Evolutionary conservation across 768 basidiomycete species (phyloP), one percentile per base, ranked within the genome.

Genomic region (Tubosaeta sp.): DNA sequence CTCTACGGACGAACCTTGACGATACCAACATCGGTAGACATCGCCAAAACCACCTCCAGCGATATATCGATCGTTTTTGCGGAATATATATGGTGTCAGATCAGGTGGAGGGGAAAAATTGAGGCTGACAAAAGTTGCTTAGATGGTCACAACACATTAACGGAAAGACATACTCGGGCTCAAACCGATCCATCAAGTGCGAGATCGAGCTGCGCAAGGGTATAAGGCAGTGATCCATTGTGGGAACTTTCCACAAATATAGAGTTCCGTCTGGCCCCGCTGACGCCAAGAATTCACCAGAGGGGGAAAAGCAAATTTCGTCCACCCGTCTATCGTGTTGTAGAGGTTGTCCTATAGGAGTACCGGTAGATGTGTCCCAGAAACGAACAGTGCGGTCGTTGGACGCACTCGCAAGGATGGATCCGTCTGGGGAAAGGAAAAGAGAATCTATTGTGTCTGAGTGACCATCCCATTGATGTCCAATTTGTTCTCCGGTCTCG

Each of bases 381-480:
- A 50, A 25, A 13, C 53, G 49, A 19, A 55, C 27, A 22, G 53
- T 47, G 14, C n/a, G 3, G 38, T 54, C 53, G 2, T 1, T 4
- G 17, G 54, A 55, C 7, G 38, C 39, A 14, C 50, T 55, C 11
- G 50, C 54, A 14, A 55, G 19, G 12, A 25, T 43, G 0, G 34
- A 46, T 2, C 47, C 52, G 8, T 48, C 47, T 4, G 34, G 47
- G 3, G 52, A 53, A 14, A 45, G 47, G 8, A 34, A 22, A 22
- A 22, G 22, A 0, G 39, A 48, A 5, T 0, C 0, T 17, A 61
- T 19, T 0, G 0, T 0, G 11, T 52, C 22, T 0, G 62, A 49
- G 32, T 69, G 60, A 14, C 64, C 31, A 51, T 5, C 12, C 60
- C 60, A 56, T 0, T 43, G 52, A 1, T n/a, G n/a, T 51, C 49